Evolutionary conservation across 2,329 filamentous ascomycete species (phyloP), one percentile per base, ranked within the genome.

Genomic region (Nigrograna mackinnonii): DNA sequence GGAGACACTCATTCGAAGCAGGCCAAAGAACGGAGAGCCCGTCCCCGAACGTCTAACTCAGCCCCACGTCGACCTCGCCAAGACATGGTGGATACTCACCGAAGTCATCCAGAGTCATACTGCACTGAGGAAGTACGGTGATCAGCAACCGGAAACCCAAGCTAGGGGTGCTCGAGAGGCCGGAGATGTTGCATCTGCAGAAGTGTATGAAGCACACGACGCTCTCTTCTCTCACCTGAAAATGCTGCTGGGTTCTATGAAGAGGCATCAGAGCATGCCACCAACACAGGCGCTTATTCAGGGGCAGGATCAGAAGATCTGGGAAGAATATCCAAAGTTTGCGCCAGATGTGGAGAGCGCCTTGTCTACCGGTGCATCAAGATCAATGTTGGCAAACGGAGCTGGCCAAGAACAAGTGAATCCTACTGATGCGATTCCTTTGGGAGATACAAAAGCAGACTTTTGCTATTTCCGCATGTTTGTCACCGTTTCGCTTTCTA

Each of bases 21-120:
- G 82, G 5, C 78, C 84, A 21, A 70, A 74, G 24, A 75, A 69
- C 31, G 74, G 79, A 4, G 78, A 83, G 47, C 57, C 51, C 18
- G 55, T 78, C 75, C 50, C 72, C 79, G 75, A 67, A 49, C 63
- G 65, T 4, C 65, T 73, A 66, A 80, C 87, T 44, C 91, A 96
- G 68, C 86, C 89, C 1, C 91, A 95, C 57, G 80, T 92, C 2
- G 89, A 96, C 66, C 74, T 96, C 37, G 85, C 89, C 18, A 96
- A 96, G 66, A 79, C 85, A 0, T 86, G 89, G 65, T 96, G 91
- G 91, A 82, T 96, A n/a, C 44, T 75, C 5, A 64, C 62, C 4
- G 69, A 76, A 42, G 62, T 74, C 12, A 48, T 77, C 5, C 57
- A 55, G 2, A 61, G 55, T 14, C 68, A 71, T 41, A 63, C 67